phyloP scores from a whole-genome alignment of 371 early-diverging fungal genomes.

The Mortierella sp. region DNA sequence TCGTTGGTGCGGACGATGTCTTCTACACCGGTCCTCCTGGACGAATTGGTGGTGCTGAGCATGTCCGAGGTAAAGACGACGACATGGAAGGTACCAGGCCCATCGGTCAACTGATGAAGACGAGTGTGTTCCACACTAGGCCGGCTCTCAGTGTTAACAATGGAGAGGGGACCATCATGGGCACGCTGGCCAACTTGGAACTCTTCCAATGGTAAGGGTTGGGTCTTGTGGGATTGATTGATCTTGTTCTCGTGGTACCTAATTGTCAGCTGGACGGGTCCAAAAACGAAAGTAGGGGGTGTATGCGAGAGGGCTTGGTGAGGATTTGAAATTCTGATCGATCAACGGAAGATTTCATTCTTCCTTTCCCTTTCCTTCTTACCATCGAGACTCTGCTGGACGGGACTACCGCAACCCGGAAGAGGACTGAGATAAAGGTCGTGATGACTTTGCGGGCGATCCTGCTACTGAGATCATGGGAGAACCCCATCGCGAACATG shows the following conservation, averaged over 20 bases:
- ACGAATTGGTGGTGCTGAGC: slow-evolving; percentile 14
- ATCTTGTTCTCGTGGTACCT: slow-evolving; percentile 32
- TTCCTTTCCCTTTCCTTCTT: not conserved
- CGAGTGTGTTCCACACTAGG: slow-evolving; percentile 10
- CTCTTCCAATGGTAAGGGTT: slow-evolving; percentile 15
- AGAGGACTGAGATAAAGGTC: slow-evolving; percentile 15
- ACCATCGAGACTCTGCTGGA: slow-evolving; percentile 40
- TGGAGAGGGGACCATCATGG: slow-evolving; percentile 38
- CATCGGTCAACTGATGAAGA: slow-evolving; percentile 28
- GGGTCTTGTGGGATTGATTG: slow-evolving; percentile 35
- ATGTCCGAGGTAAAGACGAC: slow-evolving; percentile 42
- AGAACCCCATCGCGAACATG: slow-evolving; percentile 40
- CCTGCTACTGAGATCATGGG: slow-evolving; percentile 6
- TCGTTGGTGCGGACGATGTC: slow-evolving; percentile 19
- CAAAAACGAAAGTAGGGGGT: not conserved
- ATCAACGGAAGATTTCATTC: no score
- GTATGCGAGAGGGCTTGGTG: no score
- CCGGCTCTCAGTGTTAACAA: slow-evolving; percentile 12
- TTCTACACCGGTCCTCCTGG: slow-evolving; percentile 1
- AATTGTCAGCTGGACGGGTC: slow-evolving; percentile 18
- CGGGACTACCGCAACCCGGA: slow-evolving; percentile 19
- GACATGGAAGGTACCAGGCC: slow-evolving; percentile 46
- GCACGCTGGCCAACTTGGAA: slow-evolving; percentile 46
- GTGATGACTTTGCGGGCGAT: slow-evolving; percentile 19
- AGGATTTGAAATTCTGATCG: no score